These are phyloP conservation scores for Cynara cardunculus DNA, from an alignment of 129 eudicot species.

Conservation along the genomic window DNA sequence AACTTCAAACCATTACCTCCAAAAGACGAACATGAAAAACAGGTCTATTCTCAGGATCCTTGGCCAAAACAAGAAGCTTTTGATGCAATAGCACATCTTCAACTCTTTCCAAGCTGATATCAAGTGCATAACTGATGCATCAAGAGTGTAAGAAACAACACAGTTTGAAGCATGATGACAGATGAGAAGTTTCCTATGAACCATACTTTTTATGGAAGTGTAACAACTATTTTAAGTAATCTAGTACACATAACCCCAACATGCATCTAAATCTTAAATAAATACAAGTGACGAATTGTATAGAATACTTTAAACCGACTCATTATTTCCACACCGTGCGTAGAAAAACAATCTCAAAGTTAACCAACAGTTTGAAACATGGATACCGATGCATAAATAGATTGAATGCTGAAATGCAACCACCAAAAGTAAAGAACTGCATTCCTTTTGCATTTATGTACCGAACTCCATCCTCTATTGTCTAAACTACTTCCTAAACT, in stretches of 20 bases:
- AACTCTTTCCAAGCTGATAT: slow-evolving; percentile 57
- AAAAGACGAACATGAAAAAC: slow-evolving; percentile 55
- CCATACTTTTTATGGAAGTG: not conserved
- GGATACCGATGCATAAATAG: not conserved
- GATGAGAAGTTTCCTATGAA: not conserved
- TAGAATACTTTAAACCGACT: not conserved
- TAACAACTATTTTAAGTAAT: not conserved
- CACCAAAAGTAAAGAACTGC: not conserved
- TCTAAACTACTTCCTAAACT: not conserved
- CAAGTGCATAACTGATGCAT: slow-evolving; percentile 53
- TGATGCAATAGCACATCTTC: slow-evolving; percentile 65
- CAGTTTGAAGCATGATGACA: not conserved
- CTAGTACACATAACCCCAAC: not conserved
- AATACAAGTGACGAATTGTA: not conserved
- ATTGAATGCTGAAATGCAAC: not conserved
- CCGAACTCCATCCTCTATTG: not conserved
- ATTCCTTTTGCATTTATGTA: not conserved
- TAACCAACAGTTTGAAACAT: not conserved
- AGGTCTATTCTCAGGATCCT: slow-evolving; percentile 49
- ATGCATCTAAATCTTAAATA: not conserved
- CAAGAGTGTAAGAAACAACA: not conserved
- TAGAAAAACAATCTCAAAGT: not conserved
- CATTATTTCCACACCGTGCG: not conserved
- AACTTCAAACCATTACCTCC: slow-evolving; percentile 37
- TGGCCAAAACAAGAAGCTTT: slow-evolving; percentile 53